A percentile compares a stretch with the other conserved stretches of the same genome.
These are phyloP conservation scores for Dipteronia sinensis DNA, from an alignment of 345 rosid species.

Conservation along the genomic window DNA sequence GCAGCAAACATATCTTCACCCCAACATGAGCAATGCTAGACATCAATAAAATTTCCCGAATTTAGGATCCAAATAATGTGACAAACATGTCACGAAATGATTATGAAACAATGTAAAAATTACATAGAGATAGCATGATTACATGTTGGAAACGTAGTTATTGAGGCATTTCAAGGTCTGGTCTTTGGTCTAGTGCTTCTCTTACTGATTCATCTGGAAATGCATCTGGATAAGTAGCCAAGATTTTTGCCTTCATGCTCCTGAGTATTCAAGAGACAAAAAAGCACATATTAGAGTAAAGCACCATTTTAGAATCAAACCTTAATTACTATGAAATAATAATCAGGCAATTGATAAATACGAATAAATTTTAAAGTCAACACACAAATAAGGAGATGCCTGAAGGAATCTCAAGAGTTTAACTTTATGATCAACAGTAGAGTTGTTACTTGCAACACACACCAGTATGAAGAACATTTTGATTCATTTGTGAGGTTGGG, in stretches of 20 bases:
- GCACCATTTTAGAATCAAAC: neutral
- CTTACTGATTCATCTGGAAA: constrained; percentile 67
- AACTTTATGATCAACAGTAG: neutral
- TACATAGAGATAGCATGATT: neutral
- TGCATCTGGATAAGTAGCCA: constrained; percentile 89
- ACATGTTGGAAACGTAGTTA: constrained; percentile 19
- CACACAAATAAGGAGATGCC: neutral
- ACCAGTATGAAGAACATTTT: neutral
- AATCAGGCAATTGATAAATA: neutral
- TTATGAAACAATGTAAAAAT: too few species aligned
- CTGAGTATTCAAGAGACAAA: constrained; percentile 32
- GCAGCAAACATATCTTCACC: too few species aligned
- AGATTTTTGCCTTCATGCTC: constrained; percentile 68
- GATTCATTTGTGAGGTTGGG: neutral
- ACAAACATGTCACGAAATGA: too few species aligned
- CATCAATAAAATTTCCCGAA: too few species aligned
- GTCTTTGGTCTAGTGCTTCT: constrained; percentile 74
- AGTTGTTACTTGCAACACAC: neutral
- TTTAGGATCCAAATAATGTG: too few species aligned
- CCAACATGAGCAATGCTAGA: too few species aligned
- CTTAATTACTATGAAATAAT: neutral
- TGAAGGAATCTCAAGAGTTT: neutral
- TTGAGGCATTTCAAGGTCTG: constrained; percentile 70
- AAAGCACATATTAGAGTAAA: neutral
- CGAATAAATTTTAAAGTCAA: neutral